These are phyloP conservation scores for Mycena epipterygia DNA, from an alignment of 768 basidiomycete species.

Conservation along the genomic window DNA sequence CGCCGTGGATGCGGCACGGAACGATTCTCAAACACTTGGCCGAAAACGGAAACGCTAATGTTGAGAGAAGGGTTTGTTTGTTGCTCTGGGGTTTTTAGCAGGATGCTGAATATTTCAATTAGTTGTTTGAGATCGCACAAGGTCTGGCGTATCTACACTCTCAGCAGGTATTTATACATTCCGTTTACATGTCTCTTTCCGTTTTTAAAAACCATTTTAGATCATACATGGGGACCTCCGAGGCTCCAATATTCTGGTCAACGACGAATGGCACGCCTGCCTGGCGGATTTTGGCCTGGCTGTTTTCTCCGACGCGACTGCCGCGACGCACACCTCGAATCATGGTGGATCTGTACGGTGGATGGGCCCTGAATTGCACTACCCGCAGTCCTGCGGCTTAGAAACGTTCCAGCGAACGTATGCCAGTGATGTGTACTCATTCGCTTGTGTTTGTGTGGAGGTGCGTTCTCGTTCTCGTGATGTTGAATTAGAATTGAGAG, in stretches of 20 bases:
- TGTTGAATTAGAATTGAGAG: neutral
- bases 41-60: constrained; percentile 49
- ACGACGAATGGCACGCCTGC: constrained; percentile 40
- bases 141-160: constrained; percentile 52
- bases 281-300: constrained; percentile 46
- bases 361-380: constrained; percentile 44
- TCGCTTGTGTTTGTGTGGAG: constrained; percentile 42
- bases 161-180: too few relatives aligned
- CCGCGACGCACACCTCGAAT: constrained; percentile 36
- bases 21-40: constrained; percentile 38
- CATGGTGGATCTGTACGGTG: constrained; percentile 40
- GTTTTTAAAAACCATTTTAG: too few relatives aligned
- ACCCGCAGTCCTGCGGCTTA: constrained; percentile 38
- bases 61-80: constrained; percentile 42
- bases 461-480: constrained; percentile 19
- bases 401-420: constrained; percentile 36
- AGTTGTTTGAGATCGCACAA: constrained; percentile 50
- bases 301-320: constrained; percentile 41
- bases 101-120: neutral
- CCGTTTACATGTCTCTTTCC: too few relatives aligned
- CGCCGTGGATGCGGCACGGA: constrained; percentile 52
- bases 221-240: constrained; percentile 63
- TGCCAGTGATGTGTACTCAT: constrained; percentile 41
- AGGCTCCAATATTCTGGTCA: constrained; percentile 45
- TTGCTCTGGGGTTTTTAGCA: neutral